Percentiles rank a stretch among this genome's conserved stretches.
These are phyloP conservation scores for Candida golubevii DNA, from an alignment of 805 yeast species.

Conservation along the genomic window DNA sequence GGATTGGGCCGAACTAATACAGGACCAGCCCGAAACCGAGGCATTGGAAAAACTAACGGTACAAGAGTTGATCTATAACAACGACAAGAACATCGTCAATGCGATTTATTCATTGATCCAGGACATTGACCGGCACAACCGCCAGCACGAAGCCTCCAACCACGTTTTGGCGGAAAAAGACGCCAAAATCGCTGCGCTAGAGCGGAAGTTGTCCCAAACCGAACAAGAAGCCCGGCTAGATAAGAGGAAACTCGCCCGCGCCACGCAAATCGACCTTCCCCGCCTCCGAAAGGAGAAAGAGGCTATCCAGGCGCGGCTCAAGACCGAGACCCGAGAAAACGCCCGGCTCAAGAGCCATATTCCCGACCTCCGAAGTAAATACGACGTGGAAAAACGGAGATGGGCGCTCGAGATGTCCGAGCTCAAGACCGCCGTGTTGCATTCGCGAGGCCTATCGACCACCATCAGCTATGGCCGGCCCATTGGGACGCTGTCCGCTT, in stretches of 20 bases:
- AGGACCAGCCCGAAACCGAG: conserved; percentile 21
- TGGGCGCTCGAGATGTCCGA: conserved; percentile 29
- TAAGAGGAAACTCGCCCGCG: conserved; percentile 18
- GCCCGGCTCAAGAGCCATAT: conserved; percentile 25
- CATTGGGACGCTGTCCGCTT: conserved; percentile 3
- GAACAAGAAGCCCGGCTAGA: conserved; percentile 18
- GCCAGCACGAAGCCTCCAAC: conserved; percentile 29
- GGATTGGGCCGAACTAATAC: conserved; percentile 30
- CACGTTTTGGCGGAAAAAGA: conserved; percentile 27
- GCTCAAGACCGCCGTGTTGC: conserved; percentile 32
- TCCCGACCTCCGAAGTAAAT: conserved; percentile 28
- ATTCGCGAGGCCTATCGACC: conserved; percentile 28
- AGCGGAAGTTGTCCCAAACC: conserved; percentile 19
- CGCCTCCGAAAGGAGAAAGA: conserved; percentile 13
- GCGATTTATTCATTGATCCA: conserved; percentile 31
- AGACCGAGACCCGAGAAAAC: conserved; percentile 28
- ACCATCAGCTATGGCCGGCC: conserved; percentile 27
- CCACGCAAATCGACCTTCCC: conserved; percentile 18
- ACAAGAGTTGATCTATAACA: conserved; percentile 29
- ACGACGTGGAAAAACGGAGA: conserved; percentile 33
- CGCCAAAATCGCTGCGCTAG: conserved; percentile 22
- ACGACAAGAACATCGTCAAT: conserved; percentile 36
- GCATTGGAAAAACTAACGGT: conserved; percentile 16
- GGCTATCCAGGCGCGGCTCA: conserved; percentile 16
- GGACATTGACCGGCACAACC: conserved; percentile 30